phyloP scores from a whole-genome alignment of 2,329 filamentous ascomycete species.

The Aspergillus transmontanensis region DNA sequence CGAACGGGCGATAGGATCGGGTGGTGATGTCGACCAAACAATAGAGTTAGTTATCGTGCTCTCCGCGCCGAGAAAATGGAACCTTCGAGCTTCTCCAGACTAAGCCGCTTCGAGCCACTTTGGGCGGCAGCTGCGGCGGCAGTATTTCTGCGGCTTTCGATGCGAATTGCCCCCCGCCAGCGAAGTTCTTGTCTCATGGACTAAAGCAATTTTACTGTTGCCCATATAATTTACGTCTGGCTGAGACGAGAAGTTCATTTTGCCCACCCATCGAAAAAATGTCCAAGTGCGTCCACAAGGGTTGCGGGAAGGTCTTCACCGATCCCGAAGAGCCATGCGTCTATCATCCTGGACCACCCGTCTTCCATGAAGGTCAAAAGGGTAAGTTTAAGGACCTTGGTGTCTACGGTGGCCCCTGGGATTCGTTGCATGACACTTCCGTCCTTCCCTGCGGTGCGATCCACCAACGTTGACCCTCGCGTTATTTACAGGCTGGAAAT shows the following conservation, averaged over 20 bases:
- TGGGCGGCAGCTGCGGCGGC: slow-evolving; percentile 7
- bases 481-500: slow-evolving; percentile 79
- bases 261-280: slow-evolving; percentile 31
- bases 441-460: not conserved
- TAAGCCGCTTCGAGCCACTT: slow-evolving; percentile 35
- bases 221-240: not conserved
- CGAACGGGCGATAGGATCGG: not conserved
- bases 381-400: slow-evolving; percentile 60
- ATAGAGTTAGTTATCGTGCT: not conserved
- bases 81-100: slow-evolving; percentile 43
- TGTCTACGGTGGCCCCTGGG: slow-evolving; percentile 17
- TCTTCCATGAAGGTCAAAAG: slow-evolving; percentile 98
- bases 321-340: slow-evolving; percentile 80
- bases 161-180: slow-evolving; percentile 4
- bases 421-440: slow-evolving; percentile 5
- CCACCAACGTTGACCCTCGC: slow-evolving; percentile 4
- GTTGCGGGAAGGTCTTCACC: slow-evolving; percentile 85
- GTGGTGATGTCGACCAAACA: slow-evolving; percentile 1
- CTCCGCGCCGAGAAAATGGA: slow-evolving; percentile 31
- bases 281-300: slow-evolving; percentile 89
- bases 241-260: not conserved
- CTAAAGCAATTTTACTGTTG: not conserved
- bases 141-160: slow-evolving; percentile 14
- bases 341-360: slow-evolving; percentile 90
- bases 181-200: slow-evolving; percentile 6